Evolutionary conservation across 202 grass and related monocot genomes (phyloP), one percentile per base, ranked within the genome.

Genomic region (Tripidium arundinaceum): DNA sequence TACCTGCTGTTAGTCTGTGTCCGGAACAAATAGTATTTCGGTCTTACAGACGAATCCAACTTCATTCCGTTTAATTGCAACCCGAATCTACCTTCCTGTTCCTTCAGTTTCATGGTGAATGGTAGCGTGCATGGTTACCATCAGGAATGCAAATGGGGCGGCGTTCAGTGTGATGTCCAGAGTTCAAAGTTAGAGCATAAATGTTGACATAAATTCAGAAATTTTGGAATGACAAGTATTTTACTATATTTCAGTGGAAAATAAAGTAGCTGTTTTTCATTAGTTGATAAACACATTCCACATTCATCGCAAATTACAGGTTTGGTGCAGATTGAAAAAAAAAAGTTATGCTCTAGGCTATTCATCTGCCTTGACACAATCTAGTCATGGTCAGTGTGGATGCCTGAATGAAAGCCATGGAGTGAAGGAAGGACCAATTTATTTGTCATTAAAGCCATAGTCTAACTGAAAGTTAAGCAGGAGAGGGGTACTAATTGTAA

Each of bases 371-470:
- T 52, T 26, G 62, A 39, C 62, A 54, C 25, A 31, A 54, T 68
- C 46, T 36, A 19, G 33, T 79, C 77, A 18, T 66, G 19, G 6
- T 68, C 63, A 79, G 46, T 57, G 16, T 79, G 76, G 68, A 79
- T 33, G 76, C 29, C 29, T 39, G 43, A 52, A 79, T 66, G 11
- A 19, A 52, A 34, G 10, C 27, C 16, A 24, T 78, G 45, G 3
- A 38, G n/a, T 66, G 42, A 65, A 45, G 42, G 11, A 45, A 45
- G 57, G 39, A 45, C 18, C 52, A 11, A 9, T 70, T 21, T 54
- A 54, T 54, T n/a, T 54, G 49, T 54, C 49, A 55, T 21, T 7
- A 55, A 22, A 22, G 7, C n/a, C n/a, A 2, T 10, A n/a, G 19
- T 55, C 50, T 55, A 55, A 55, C 50, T 55, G 50, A 55, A 55